Evolutionary conservation across 371 early-diverging fungal genomes (phyloP).

Genomic region (Pancytospora epiphaga): DNA sequence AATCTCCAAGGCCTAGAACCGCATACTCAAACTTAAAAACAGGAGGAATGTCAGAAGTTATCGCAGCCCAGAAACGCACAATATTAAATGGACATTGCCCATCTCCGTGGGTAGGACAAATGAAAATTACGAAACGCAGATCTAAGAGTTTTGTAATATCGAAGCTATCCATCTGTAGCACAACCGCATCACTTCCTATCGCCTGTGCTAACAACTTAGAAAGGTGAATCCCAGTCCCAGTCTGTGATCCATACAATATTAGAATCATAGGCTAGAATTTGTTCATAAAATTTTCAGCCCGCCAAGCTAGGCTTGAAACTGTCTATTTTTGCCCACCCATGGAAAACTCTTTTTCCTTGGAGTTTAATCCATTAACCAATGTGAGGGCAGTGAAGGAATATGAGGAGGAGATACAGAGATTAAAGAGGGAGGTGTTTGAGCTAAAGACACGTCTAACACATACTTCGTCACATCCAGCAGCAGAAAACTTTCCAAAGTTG

Average conservation of each 20-base stretch:
- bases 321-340: not conserved
- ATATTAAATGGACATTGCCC: slow-evolving; percentile 56
- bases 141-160: slow-evolving; percentile 20
- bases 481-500: slow-evolving; percentile 36
- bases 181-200: not conserved
- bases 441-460: slow-evolving; percentile 48
- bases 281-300: slow-evolving; percentile 1
- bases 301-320: not conserved
- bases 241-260: slow-evolving; percentile 55
- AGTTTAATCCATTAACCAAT: slow-evolving; percentile 50
- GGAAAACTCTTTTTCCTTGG: slow-evolving; percentile 48
- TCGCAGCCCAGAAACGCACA: slow-evolving; percentile 40
- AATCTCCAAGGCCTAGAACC: slow-evolving; percentile 59
- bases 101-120: slow-evolving; percentile 58
- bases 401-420: slow-evolving; percentile 45
- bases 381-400: slow-evolving; percentile 54
- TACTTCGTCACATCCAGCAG: slow-evolving; percentile 15
- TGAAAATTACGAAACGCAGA: slow-evolving; percentile 48
- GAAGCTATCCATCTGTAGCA: slow-evolving; percentile 25
- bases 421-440: slow-evolving; percentile 49
- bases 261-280: slow-evolving; percentile 20
- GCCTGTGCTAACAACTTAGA: slow-evolving; percentile 32
- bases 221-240: slow-evolving; percentile 43
- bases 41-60: slow-evolving; percentile 1
- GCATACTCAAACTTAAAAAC: slow-evolving; percentile 48